Evolutionary conservation across 768 basidiomycete genomes (phyloP).

Genomic region (Amanita exitialis): DNA sequence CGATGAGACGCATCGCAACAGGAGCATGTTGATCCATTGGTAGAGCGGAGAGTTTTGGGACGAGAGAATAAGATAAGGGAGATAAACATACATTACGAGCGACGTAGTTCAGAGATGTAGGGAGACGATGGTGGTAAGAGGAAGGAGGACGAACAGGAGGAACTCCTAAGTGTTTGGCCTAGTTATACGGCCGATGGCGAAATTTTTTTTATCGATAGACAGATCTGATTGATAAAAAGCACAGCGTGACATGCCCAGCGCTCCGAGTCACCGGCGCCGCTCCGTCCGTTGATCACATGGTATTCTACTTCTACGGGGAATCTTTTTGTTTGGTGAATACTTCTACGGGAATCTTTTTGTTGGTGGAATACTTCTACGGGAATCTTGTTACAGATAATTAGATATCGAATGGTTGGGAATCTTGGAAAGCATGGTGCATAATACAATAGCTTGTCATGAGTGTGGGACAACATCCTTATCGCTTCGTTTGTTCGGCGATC

Average conservation of each 20-base stretch:
- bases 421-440: conserved; percentile 1
- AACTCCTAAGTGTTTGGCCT: conserved; percentile 38
- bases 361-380: too few species aligned
- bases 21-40: conserved; percentile 18
- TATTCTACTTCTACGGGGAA: not conserved
- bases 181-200: conserved; percentile 45
- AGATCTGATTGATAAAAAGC: conserved; percentile 44
- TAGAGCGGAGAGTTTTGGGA: conserved; percentile 4
- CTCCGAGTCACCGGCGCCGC: conserved; percentile 13
- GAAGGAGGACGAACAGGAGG: conserved; percentile 25
- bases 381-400: not conserved
- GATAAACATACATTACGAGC: conserved; percentile 28
- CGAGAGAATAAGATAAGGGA: conserved; percentile 7
- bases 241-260: conserved; percentile 29
- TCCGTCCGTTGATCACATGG: conserved; percentile 1
- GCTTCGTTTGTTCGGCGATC: not conserved
- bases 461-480: not conserved
- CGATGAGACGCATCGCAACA: conserved; percentile 17
- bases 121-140: conserved; percentile 36
- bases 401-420: not conserved
- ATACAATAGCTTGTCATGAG: not conserved
- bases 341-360: too few species aligned
- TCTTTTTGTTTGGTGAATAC: too few species aligned
- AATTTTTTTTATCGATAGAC: conserved; percentile 52
- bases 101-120: conserved; percentile 17